phyloP scores from a whole-genome alignment of 2,329 filamentous ascomycete species.

The Pseudonectria foliicola region DNA sequence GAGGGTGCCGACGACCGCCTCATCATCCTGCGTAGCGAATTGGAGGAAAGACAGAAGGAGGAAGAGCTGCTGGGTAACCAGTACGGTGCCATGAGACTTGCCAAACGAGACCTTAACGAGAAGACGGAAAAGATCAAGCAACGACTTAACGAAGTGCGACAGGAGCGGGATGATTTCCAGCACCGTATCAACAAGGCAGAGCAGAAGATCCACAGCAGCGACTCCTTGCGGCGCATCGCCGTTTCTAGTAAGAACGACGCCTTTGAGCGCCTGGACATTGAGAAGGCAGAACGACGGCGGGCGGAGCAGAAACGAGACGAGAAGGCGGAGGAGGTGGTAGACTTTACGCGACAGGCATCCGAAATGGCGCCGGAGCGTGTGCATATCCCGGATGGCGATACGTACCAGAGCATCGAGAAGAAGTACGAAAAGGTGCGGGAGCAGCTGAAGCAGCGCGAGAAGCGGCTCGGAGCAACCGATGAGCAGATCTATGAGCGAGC shows the following conservation, averaged over 20 bases:
- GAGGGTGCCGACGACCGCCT: constrained; percentile 63
- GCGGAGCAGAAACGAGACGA: constrained; percentile 42
- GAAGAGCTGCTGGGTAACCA: constrained; percentile 45
- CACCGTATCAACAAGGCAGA: constrained; percentile 48
- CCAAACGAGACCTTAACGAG: constrained; percentile 41
- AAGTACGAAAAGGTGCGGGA: constrained; percentile 48
- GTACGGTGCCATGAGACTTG: constrained; percentile 44
- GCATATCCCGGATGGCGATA: constrained; percentile 58
- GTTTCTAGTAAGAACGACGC: constrained; percentile 57
- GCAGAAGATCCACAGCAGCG: constrained; percentile 41
- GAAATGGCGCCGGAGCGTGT: constrained; percentile 49
- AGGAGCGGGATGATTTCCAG: constrained; percentile 35
- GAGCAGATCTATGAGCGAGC: constrained; percentile 53
- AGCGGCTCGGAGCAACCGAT: constrained; percentile 54
- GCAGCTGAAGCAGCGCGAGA: constrained; percentile 52
- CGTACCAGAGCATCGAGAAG: constrained; percentile 45
- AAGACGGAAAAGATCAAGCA: constrained; percentile 35
- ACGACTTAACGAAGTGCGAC: constrained; percentile 23
- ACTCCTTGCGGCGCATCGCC: constrained; percentile 43
- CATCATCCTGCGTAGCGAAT: constrained; percentile 47
- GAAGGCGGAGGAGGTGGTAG: constrained; percentile 40
- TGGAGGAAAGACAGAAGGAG: constrained; percentile 47
- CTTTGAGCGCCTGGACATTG: constrained; percentile 42
- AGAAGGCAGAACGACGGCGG: constrained; percentile 36
- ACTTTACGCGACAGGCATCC: constrained; percentile 49